A percentile compares a stretch with the other conserved stretches of the same genome.
Conservation (phyloP, 192 early-diverging fungal genomes). For the Gigaspora rosea region DNA sequence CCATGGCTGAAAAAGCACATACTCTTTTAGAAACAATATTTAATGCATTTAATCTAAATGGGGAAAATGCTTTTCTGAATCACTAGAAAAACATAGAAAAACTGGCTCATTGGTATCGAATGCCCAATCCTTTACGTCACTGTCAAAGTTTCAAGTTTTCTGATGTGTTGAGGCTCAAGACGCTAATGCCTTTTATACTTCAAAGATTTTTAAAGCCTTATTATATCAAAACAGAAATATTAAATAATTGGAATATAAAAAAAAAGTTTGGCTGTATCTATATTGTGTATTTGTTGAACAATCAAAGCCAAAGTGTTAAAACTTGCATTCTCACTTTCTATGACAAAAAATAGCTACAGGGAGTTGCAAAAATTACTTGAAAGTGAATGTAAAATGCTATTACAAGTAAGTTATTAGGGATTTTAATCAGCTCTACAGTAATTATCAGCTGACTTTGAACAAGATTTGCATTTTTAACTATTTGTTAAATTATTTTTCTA, state of each 20-base stretch:
- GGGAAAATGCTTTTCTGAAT: neutral
- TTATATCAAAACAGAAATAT: neutral
- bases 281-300: too few relatives aligned
- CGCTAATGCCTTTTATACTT: conserved; percentile 14
- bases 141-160: conserved; percentile 6
- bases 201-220: neutral
- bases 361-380: too few relatives aligned
- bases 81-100: neutral
- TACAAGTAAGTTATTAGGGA: too few relatives aligned
- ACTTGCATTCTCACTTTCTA: too few relatives aligned
- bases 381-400: too few relatives aligned
- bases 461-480: too few relatives aligned
- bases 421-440: too few relatives aligned
- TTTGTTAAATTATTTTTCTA: too few relatives aligned
- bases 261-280: too few relatives aligned
- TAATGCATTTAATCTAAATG: neutral
- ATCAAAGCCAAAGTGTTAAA: too few relatives aligned
- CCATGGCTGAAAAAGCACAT: conserved; percentile 31
- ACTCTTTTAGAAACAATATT: neutral
- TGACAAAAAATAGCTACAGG: too few relatives aligned
- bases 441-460: too few relatives aligned
- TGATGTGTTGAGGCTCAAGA: neutral
- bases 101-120: neutral
- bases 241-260: neutral
- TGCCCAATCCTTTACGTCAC: neutral